Conservation (phyloP, 2,329 filamentous ascomycete species). For the Sclerotiophoma versabilis region DNA sequence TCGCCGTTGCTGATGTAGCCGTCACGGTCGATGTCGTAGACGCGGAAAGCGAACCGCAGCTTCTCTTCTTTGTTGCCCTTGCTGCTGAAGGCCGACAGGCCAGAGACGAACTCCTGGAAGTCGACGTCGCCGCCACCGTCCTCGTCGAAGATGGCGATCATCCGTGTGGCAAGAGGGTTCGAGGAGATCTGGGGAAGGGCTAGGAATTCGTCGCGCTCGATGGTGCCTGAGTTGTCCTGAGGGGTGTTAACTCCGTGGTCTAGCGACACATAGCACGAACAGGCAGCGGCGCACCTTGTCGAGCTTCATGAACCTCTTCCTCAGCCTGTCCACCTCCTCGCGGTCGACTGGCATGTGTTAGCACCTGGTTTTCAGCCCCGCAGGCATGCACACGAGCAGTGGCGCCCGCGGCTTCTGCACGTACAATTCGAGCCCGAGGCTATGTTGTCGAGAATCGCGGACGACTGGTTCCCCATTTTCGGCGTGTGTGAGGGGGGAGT, state of each 20-base stretch:
- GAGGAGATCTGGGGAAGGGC: conserved; percentile 96
- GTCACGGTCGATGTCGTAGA: conserved; percentile 99
- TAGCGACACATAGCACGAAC: not conserved
- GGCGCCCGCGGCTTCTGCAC: conserved; percentile 39
- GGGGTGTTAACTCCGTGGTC: not conserved
- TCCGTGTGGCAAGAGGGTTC: conserved; percentile 95
- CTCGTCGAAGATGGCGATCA: conserved; percentile 99
- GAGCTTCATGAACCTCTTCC: conserved; percentile 98
- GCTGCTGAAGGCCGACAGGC: conserved; percentile 92
- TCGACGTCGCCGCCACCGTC: conserved; percentile 97
- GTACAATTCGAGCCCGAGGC: conserved; percentile 96
- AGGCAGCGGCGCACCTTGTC: conserved; percentile 76
- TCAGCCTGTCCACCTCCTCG: conserved; percentile 93
- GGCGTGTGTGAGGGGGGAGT: conserved; percentile 28
- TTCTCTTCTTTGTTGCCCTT: conserved; percentile 99
- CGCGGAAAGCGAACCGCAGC: conserved; percentile 96
- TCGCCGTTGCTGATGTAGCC: conserved; percentile 99
- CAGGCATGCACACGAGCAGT: conserved; percentile 32
- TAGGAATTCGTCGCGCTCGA: conserved; percentile 98
- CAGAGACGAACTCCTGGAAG: conserved; percentile 98
- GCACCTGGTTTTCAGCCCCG: conserved; percentile 39
- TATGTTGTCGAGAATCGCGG: conserved; percentile 87
- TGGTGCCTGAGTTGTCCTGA: conserved; percentile 96
- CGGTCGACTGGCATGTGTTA: conserved; percentile 75
- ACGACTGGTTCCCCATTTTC: conserved; percentile 64